phyloP scores from a whole-genome alignment of 2,329 filamentous ascomycete genomes.

The Venturia carpophila region DNA sequence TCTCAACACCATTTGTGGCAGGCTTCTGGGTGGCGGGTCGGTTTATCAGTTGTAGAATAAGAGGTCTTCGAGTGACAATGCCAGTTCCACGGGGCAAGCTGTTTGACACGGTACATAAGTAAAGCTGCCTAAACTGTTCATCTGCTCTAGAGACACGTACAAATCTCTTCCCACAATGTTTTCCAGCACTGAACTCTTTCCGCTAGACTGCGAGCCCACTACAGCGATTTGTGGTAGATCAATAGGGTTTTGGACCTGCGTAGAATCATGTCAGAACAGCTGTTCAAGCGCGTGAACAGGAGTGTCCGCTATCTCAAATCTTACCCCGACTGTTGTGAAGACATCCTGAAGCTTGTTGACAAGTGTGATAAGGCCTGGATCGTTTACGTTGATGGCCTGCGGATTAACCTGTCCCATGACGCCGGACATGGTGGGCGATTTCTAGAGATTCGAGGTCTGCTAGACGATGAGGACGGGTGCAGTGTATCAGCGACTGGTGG shows the following conservation, averaged over 20 bases:
- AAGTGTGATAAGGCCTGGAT: conserved; percentile 64
- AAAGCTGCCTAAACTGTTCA: background rate
- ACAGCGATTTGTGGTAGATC: conserved; percentile 97
- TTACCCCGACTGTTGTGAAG: conserved; percentile 86
- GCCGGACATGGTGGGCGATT: conserved; percentile 5
- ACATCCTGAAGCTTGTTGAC: conserved; percentile 99
- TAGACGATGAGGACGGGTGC: background rate
- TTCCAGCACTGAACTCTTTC: conserved; percentile 97
- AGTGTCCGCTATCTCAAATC: conserved; percentile 29
- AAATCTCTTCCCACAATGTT: conserved; percentile 99
- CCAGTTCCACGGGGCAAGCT: conserved; percentile 95
- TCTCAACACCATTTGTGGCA: conserved; percentile 62
- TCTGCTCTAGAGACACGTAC: conserved; percentile 48
- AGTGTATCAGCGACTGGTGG: background rate
- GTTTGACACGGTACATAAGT: conserved; percentile 1
- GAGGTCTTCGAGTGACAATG: conserved; percentile 91
- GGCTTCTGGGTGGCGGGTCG: conserved; percentile 55
- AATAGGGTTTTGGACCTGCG: conserved; percentile 92
- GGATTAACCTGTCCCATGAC: conserved; percentile 16
- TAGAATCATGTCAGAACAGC: conserved; percentile 16
- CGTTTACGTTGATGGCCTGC: conserved; percentile 51
- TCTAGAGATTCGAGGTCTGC: background rate
- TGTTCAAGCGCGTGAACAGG: conserved; percentile 7
- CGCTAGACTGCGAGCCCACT: conserved; percentile 96
- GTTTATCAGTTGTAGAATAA: conserved; percentile 98